Evolutionary conservation across 331 rosid genomes (phyloP), one percentile per base, ranked within the genome.

Genomic region (Quercus lobata): DNA sequence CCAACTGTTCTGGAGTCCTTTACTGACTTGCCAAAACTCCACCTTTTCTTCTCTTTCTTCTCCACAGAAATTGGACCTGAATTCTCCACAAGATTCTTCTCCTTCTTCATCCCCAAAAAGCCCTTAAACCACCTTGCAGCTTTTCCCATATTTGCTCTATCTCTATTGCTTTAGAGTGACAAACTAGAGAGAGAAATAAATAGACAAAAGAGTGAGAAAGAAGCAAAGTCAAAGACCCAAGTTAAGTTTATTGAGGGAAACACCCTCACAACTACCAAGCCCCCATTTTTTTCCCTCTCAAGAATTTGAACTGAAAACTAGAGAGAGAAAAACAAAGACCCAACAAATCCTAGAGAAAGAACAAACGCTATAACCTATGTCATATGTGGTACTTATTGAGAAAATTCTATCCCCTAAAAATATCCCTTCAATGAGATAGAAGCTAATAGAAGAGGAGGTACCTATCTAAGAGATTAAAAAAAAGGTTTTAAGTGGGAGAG

Each of bases 101-200:
- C 98, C 83, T 89, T 93, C 88, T 90, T 96, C 89, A 89, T 90
- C 46, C 97, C 93, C 84, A 96, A 41, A 81, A 96, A 75, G 25
- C 92, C 94, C 86, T 92, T 96, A 53, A 92, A 84, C 99, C 99
- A 96, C 69, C 97, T 96, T 22, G 95, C 80, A 75, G 99, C 93
- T 66, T 87, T 96, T 32, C 99, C 99, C 99, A 96, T 91, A 21
- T 71, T 75, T 34, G 60, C 63, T 14, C 7, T 58, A 14, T 56
- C 77, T 76, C 65, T 52, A 25, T 71, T 29, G 77, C 61, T 69
- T 57, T 68, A 54, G 27, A 62, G 68, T 56, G 78, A 69, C 69
- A 76, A 83, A 32, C 68, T n/a, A 70, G 79, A 57, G 74, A 35
- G 19, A 65, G 19, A 30, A 57, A 18, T 12, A 58, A 61, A 30